Base-by-base conservation (phyloP, 1,284 basidiomycete genomes). In the Pascua sp. region DNA sequence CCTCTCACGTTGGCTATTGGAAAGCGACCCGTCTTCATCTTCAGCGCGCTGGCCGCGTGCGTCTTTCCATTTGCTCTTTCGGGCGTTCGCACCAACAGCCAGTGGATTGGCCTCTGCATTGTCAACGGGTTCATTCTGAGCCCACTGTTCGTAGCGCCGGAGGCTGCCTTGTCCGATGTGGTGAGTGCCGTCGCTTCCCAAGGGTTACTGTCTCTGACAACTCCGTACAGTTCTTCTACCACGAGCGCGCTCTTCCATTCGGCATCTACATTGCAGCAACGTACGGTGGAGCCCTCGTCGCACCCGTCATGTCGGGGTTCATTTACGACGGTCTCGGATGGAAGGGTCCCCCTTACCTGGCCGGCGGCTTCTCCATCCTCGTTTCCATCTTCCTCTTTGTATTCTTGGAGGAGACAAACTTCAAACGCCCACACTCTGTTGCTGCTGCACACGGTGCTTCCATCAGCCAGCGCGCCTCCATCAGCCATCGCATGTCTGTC, bases 371-470 rank as follows among this genome's bases (percentile, higher is more conserved):
- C 47, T 53, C 15, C 18, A 13, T 47, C 16, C 42, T 67, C 38
- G 59, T 52, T 16, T 67, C 63, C 2, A 37, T 67, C 12, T 56
- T 67, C 59, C 50, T 66, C 11, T 60, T 68, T 53, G 50, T 70
- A 44, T 66, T 68, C 55, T 54, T 63, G 18, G 64, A 70, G 48
- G 68, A 70, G 51, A 64, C 67, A 8, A 64, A 58, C 54, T 67
- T 63, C 52, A 51, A 52, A 36, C 56, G 63, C n/a, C 39, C 24
- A 3, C 24, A 7, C 24, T 7, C 24, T 32, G 24, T 7, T 32
- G 24, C 24, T 32, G 4, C 24, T 32, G 24, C 24, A 32, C 24
- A 7, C 7, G 24, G 24, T 32, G 24, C 24, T 32, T 32, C 24
- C 24, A 32, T 32, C 24, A 32, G 24, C 24, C 24, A 32, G 4